Conservation (phyloP, 1,139 yeast species). For the Schizosaccharomyces versatilis region DNA sequence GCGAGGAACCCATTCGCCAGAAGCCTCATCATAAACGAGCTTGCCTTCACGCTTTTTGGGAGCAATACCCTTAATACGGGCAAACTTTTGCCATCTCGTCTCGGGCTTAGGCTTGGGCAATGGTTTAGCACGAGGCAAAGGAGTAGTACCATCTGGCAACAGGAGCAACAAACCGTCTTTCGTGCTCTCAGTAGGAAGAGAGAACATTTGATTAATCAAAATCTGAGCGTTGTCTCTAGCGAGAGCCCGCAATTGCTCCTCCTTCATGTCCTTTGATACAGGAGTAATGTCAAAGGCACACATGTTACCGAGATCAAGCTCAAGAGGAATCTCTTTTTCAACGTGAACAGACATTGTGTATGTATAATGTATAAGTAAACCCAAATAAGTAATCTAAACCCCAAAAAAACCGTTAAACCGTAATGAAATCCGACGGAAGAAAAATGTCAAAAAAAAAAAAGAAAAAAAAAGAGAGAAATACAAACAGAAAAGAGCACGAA, state of each 20-base stretch:
- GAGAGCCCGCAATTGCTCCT: slow-evolving; percentile 39
- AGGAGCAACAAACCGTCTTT: slow-evolving; percentile 63
- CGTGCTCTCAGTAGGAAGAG: slow-evolving; percentile 58
- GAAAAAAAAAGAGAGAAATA: not conserved
- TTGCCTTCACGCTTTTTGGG: slow-evolving; percentile 68
- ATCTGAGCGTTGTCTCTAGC: slow-evolving; percentile 87
- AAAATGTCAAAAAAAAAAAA: not conserved
- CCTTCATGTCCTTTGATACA: slow-evolving; percentile 38
- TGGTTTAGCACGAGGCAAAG: slow-evolving; percentile 84
- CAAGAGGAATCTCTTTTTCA: slow-evolving; percentile 15
- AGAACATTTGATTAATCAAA: slow-evolving; percentile 67
- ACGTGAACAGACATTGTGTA: slow-evolving; percentile 11
- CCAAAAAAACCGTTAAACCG: slow-evolving; percentile 1
- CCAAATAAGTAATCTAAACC: slow-evolving; percentile 1
- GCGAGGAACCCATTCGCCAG: slow-evolving; percentile 89
- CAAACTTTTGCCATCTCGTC: slow-evolving; percentile 94
- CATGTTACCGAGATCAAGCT: slow-evolving; percentile 53
- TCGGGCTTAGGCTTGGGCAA: slow-evolving; percentile 77
- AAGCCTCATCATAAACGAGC: slow-evolving; percentile 69
- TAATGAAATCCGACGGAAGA: slow-evolving; percentile 1
- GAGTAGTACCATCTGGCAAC: slow-evolving; percentile 66
- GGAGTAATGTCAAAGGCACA: slow-evolving; percentile 67
- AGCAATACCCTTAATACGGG: slow-evolving; percentile 82
- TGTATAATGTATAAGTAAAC: not conserved
- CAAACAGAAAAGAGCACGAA: no score